Base-by-base conservation (phyloP, 257 asterid species). In the Osmanthus fragrans region DNA sequence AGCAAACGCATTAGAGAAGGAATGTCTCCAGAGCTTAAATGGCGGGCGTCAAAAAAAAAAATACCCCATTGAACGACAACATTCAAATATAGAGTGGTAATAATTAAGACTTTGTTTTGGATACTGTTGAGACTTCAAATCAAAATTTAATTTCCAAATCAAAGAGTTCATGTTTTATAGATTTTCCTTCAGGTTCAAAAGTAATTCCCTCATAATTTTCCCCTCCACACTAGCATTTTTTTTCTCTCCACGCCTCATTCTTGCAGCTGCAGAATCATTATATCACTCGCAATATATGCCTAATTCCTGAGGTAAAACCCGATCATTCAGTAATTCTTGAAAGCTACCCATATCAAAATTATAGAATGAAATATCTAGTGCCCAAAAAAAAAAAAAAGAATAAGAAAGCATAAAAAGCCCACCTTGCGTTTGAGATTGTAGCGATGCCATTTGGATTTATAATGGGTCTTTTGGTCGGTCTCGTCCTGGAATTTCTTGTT, bases 371-470 rank as follows among this genome's bases (percentile, higher is more conserved):
- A 23, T 27, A 10, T 63, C 19, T 2, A 63, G 15, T 63, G 19
- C 25, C 42, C 51, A 3, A 58, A 15, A 27, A 16, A 25, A 2
- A 27, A 11, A 19, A 2, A 42, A 56, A 27, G 29, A 27, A 19
- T 21, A 54, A 12, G 5, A 49, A 23, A 70, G 58, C 19, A 16
- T n/a, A 40, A 68, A 80, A 67, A 74, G 29, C 15, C 42, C 7
- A 93, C 99, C 99, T 92, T 92, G 87, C 99, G 97, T 84, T 94
- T 94, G 82, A 94, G 99, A 67, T 94, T 94, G 91, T 91, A 94
- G 11, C 99, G 96, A 85, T 94, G 99, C 99, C 99, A 94, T 84
- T 91, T 97, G 66, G 99, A 92, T 85, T 85, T 94, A 91, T 91
- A 92, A 85, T 94, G 99, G 73, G 87, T 88, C 85, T 92, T 94